Conservation (phyloP, 2,329 filamentous ascomycete species). For the Cercospora janseana region DNA sequence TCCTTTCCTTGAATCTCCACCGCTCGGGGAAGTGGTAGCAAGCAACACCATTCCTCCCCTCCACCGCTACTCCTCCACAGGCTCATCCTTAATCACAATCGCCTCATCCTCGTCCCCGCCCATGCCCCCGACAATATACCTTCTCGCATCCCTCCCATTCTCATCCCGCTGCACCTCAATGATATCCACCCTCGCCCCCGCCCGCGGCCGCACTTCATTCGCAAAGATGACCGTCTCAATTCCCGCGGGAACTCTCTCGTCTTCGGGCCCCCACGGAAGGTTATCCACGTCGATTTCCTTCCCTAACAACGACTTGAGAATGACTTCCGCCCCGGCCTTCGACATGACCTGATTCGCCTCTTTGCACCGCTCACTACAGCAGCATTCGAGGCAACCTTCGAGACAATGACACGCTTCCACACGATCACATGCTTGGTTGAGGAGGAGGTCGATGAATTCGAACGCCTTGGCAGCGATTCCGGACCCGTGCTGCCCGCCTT, state of each 20-base stretch:
- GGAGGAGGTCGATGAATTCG: conserved; percentile 79
- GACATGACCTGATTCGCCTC: conserved; percentile 90
- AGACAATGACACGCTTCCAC: conserved; percentile 74
- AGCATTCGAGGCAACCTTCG: conserved; percentile 85
- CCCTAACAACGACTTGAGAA: conserved; percentile 72
- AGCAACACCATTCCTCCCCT: neutral
- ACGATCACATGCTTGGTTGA: conserved; percentile 71
- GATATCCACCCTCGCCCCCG: conserved; percentile 43
- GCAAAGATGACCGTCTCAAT: conserved; percentile 82
- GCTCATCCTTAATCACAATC: conserved; percentile 38
- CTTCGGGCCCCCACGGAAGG: conserved; percentile 82
- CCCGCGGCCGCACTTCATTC: conserved; percentile 58
- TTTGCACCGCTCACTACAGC: conserved; percentile 78
- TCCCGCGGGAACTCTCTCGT: conserved; percentile 62
- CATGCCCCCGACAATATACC: conserved; percentile 30
- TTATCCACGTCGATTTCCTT: conserved; percentile 76
- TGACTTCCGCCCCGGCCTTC: conserved; percentile 80
- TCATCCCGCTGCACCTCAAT: conserved; percentile 42
- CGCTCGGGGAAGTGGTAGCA: too few species aligned
- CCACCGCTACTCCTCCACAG: conserved; percentile 27
- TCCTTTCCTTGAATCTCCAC: too few species aligned
- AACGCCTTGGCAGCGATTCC: conserved; percentile 93
- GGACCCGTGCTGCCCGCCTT: conserved; percentile 77
- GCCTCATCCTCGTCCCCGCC: conserved; percentile 26
- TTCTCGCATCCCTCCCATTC: conserved; percentile 30